Evolutionary conservation across 768 basidiomycete species (phyloP), one percentile per base, ranked within the genome.

Genomic region (Amanita rimosa): DNA sequence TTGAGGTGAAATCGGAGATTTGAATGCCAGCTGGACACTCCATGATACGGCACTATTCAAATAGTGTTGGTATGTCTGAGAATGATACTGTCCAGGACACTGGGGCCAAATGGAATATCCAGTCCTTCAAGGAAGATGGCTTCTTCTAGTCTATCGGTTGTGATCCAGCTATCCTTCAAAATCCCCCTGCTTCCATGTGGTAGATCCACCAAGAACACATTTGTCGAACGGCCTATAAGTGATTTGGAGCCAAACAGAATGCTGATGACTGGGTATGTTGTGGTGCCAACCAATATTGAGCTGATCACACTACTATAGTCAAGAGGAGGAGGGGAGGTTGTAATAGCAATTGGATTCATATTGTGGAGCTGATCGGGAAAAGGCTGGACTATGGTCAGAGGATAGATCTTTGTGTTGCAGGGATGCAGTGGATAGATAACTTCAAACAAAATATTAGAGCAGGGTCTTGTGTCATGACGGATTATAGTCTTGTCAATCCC

Each of bases 111-210:
- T 11, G 49, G 42, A 17, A 50, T 50, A 10, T 8, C 14, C 13
- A 44, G 49, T 17, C 13, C 13, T 26, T 33, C 22, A 14, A 44
- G 33, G 26, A 50, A 33, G 3, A 7, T 24, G n/a, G 42, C 24
- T 36, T 50, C 49, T 7, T 19, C 5, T 7, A 5, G 14, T 7
- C 19, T 8, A 17, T 14, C 14, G 6, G 6, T 19, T 7, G 16
- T 3, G 21, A 31, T 33, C 48, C 48, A 43, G 19, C 48, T 49
- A 4, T 49, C 48, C 48, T 49, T 49, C 10, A 49, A 3, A 10
- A 49, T 22, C n/a, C 29, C 34, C 16, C 14, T 37, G n/a, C 36
- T n/a, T 1, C 17, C n/a, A 16, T 43, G 14, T 37, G 21, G 19
- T 17, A 24, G 3, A 14, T 17, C 29, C 17, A 50, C 49, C 41